A percentile compares a stretch with the other conserved stretches of the same genome.
phyloP scores from a whole-genome alignment of 352 stramenopile genomes.

The Thalassiosira allenii region DNA sequence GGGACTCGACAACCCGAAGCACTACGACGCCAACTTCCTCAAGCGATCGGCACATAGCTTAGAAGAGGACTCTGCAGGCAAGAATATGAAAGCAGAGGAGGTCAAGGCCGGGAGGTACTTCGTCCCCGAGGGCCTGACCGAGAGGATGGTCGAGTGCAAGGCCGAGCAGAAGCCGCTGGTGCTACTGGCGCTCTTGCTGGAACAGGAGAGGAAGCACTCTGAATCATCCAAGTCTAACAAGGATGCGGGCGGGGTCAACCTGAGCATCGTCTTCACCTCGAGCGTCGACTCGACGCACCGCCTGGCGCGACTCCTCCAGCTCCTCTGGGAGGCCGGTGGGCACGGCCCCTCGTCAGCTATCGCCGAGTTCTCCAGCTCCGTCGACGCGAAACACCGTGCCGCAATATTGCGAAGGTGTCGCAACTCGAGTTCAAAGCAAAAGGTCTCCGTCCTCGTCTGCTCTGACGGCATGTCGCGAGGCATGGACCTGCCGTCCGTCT shows the following conservation, averaged over 20 bases:
- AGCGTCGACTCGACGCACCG: constrained; percentile 97
- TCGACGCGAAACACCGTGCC: constrained; percentile 74
- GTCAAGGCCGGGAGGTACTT: constrained; percentile 70
- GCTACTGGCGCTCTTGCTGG: constrained; percentile 91
- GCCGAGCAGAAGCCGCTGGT: constrained; percentile 94
- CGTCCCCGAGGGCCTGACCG: constrained; percentile 83
- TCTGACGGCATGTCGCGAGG: constrained; percentile 88
- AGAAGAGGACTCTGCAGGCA: constrained; percentile 82
- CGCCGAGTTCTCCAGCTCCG: constrained; percentile 78
- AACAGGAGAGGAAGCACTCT: constrained; percentile 59
- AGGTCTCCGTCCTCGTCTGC: constrained; percentile 76
- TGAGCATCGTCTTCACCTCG: constrained; percentile 95
- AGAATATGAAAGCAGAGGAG: constrained; percentile 55
- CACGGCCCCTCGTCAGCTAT: constrained; percentile 54
- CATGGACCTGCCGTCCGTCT: constrained; percentile 95
- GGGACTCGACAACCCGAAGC: constrained; percentile 93
- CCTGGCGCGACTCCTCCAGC: constrained; percentile 93
- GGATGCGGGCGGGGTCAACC: constrained; percentile 49
- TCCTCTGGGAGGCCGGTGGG: constrained; percentile 77
- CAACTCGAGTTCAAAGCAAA: constrained; percentile 33
- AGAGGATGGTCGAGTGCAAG: constrained; percentile 93
- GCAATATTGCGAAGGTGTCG: constrained; percentile 73
- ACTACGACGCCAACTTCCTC: constrained; percentile 87
- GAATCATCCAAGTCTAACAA: constrained; percentile 4
- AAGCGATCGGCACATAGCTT: constrained; percentile 46